Percentiles rank a stretch among this genome's conserved stretches.
Evolutionary conservation across 2,329 filamentous ascomycete genomes (phyloP).

Genomic region (Pseudopithomyces chartarum): DNA sequence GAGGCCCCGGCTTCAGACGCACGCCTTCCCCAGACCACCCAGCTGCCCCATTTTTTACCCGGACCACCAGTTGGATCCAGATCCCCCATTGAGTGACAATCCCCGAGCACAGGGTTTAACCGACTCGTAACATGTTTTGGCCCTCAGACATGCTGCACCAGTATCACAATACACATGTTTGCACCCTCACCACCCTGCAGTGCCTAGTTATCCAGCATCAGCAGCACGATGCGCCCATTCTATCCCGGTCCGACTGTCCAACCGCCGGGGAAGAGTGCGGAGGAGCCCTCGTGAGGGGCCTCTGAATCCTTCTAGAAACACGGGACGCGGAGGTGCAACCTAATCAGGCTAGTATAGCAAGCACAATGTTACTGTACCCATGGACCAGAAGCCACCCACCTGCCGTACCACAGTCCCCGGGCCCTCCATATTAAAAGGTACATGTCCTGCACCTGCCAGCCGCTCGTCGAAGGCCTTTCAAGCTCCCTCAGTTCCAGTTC

Average conservation of each 20-base stretch:
- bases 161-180: too few relatives aligned
- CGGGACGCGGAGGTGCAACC: conserved; percentile 37
- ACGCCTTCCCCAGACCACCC: conserved; percentile 23
- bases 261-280: conserved; percentile 11
- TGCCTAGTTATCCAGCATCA: not conserved
- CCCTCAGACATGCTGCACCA: not conserved
- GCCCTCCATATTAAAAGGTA: conserved; percentile 38
- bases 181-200: not conserved
- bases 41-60: conserved; percentile 26
- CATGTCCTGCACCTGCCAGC: conserved; percentile 20
- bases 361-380: conserved; percentile 43
- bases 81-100: conserved; percentile 24
- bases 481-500: conserved; percentile 25
- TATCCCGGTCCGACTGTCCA: conserved; percentile 3
- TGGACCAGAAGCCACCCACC: conserved; percentile 36
- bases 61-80: conserved; percentile 33
- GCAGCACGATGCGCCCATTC: not conserved
- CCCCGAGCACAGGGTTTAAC: conserved; percentile 9
- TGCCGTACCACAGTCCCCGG: conserved; percentile 37
- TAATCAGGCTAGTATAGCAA: conserved; percentile 28
- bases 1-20: conserved; percentile 30
- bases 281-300: conserved; percentile 10
- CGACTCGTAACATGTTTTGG: not conserved
- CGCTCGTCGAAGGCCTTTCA: conserved; percentile 25
- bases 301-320: conserved; percentile 39